phyloP scores from a whole-genome alignment of 176 grass and related monocot genomes.

The Saccharum officinarum region DNA sequence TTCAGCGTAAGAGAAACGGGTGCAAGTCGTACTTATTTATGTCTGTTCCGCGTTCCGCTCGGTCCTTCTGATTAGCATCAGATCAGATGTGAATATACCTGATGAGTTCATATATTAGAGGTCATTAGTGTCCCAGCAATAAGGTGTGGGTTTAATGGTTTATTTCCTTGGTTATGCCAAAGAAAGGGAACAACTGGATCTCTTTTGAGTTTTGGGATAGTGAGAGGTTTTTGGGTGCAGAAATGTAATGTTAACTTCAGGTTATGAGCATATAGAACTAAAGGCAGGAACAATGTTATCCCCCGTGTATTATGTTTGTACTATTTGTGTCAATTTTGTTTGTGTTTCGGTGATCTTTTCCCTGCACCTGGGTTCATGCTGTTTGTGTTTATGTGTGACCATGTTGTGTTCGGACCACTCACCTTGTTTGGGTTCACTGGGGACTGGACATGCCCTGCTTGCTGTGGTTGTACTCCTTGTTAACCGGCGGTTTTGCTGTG shows the following conservation, averaged over 20 bases:
- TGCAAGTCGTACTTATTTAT: conserved; percentile 32
- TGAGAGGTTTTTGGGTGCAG: background rate
- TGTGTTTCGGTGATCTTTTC: background rate
- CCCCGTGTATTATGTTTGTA: conserved; percentile 30
- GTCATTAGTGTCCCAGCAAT: conserved; percentile 29
- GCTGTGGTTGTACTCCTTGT: background rate
- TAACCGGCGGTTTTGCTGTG: background rate
- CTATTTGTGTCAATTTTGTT: conserved; percentile 41
- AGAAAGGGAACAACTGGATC: conserved; percentile 29
- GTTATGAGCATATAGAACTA: conserved; percentile 40
- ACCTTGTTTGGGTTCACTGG: background rate
- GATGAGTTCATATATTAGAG: conserved; percentile 42
- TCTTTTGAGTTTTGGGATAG: conserved; percentile 44
- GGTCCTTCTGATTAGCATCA: conserved; percentile 46
- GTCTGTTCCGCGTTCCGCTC: conserved; percentile 31
- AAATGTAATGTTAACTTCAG: conserved; percentile 17
- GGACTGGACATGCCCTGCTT: background rate
- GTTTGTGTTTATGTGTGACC: background rate
- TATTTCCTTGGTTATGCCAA: conserved; percentile 38
- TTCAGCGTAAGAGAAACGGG: conserved; percentile 9
- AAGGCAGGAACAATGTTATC: conserved; percentile 11
- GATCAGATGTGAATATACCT: conserved; percentile 57
- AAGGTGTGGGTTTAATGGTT: conserved; percentile 35
- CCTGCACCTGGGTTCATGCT: background rate
- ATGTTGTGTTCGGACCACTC: background rate